Percentiles rank a stretch among this genome's conserved stretches.
phyloP scores from a whole-genome alignment of 192 early-diverging fungal genomes.

The Funneliformis geosporum region DNA sequence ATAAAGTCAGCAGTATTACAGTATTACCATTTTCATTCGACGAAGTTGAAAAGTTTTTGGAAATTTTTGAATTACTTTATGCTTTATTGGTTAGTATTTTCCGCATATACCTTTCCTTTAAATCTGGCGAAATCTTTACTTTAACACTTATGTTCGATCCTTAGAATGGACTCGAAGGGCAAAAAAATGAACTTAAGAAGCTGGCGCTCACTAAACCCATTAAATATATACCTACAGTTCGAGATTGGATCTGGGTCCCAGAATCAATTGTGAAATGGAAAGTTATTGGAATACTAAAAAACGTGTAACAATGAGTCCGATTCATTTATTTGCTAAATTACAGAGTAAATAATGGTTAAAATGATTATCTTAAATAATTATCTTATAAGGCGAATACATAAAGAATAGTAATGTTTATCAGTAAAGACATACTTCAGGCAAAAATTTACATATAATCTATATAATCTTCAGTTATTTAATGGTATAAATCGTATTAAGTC shows the following conservation, averaged over 20 bases:
- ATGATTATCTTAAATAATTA: too few relatives aligned
- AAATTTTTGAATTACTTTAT: constrained; percentile 30
- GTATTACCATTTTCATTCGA: constrained; percentile 28
- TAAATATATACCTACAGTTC: constrained; percentile 8
- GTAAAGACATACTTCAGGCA: too few relatives aligned
- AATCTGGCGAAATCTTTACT: constrained; percentile 1
- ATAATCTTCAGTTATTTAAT: too few relatives aligned
- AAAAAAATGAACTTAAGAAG: constrained; percentile 25
- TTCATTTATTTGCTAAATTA: too few relatives aligned
- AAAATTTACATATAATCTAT: too few relatives aligned
- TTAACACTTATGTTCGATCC: constrained; percentile 20
- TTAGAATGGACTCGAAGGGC: constrained; percentile 18
- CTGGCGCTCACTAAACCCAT: not conserved
- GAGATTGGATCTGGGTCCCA: constrained; percentile 33
- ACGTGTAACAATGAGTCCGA: too few relatives aligned
- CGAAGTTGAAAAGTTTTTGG: constrained; percentile 16
- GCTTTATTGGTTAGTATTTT: constrained; percentile 22
- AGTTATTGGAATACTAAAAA: constrained; percentile 3
- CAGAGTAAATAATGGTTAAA: too few relatives aligned
- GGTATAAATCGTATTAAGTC: too few relatives aligned
- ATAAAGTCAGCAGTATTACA: not conserved
- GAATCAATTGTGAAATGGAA: constrained; percentile 4
- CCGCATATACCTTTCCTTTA: not conserved
- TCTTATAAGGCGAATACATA: too few relatives aligned
- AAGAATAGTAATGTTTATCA: too few relatives aligned